A percentile compares a stretch with the other conserved stretches of the same genome.
Conservation (phyloP, 2,329 filamentous ascomycete species). For the Aspergillus hortae region DNA sequence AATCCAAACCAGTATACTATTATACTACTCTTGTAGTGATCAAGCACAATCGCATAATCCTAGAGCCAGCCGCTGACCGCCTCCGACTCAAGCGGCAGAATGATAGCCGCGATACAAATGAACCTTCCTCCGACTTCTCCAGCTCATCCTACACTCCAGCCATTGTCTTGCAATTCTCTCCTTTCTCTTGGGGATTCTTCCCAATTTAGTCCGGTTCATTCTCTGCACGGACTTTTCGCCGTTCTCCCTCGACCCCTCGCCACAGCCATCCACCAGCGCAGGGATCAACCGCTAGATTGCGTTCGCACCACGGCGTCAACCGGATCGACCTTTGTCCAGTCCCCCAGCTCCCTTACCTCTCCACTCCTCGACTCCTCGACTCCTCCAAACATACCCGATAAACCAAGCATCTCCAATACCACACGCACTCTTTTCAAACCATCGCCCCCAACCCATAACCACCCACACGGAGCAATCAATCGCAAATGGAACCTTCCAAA, state of each 20-base stretch:
- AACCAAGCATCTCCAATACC: too few species aligned
- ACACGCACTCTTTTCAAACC: neutral
- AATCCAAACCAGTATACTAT: neutral
- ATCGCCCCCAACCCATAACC: neutral
- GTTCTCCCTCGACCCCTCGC: neutral
- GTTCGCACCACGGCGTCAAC: neutral
- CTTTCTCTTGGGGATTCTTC: neutral
- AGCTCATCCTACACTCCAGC: neutral
- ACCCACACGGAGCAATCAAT: slow-evolving; percentile 1
- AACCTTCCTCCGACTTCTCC: neutral
- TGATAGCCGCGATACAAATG: slow-evolving; percentile 6
- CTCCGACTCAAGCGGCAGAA: slow-evolving; percentile 26
- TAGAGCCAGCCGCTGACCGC: slow-evolving; percentile 23
- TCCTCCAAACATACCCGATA: neutral
- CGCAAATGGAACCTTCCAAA: slow-evolving; percentile 26
- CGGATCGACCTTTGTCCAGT: too few species aligned
- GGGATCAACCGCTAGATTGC: neutral
- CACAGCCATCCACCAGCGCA: too few species aligned
- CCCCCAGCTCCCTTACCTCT: neutral
- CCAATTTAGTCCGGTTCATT: neutral
- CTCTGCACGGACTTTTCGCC: neutral
- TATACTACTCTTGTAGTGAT: too few species aligned
- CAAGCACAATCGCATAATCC: neutral
- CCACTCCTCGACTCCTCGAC: neutral
- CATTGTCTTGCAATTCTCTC: neutral